Evolutionary conservation across 116 monocot genomes (phyloP).

Genomic region (Zostera marina): DNA sequence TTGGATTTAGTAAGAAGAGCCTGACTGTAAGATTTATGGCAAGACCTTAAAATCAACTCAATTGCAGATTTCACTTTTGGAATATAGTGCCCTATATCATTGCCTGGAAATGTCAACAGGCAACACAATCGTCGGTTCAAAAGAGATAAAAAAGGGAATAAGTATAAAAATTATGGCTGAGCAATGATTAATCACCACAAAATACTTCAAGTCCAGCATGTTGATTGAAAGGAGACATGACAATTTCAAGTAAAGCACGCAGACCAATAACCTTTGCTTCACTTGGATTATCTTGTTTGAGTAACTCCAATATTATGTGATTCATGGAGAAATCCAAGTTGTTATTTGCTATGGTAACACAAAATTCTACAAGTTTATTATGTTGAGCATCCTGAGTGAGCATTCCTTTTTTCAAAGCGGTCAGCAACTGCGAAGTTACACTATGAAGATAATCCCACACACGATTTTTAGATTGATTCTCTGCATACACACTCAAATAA

Average conservation of each 20-base stretch:
- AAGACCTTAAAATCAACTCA: conserved; percentile 77
- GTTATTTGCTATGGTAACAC: conserved; percentile 88
- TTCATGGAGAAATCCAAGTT: conserved; percentile 93
- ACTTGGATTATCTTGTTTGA: conserved; percentile 68
- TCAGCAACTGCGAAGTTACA: conserved; percentile 86
- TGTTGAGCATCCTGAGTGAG: conserved; percentile 91
- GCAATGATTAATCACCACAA: conserved; percentile 25
- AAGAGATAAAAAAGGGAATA: neutral
- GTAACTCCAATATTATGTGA: conserved; percentile 83
- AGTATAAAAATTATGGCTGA: neutral
- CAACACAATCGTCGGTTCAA: neutral
- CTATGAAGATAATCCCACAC: conserved; percentile 98
- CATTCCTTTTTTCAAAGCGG: conserved; percentile 69
- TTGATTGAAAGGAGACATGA: conserved; percentile 66
- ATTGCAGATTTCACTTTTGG: conserved; percentile 92
- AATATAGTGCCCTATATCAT: conserved; percentile 65
- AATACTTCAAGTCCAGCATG: conserved; percentile 55
- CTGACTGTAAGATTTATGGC: conserved; percentile 65
- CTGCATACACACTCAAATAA: conserved; percentile 79
- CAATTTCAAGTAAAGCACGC: conserved; percentile 80
- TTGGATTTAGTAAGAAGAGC: conserved; percentile 91
- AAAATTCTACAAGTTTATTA: conserved; percentile 98
- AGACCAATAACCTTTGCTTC: conserved; percentile 98
- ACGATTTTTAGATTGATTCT: conserved; percentile 53
- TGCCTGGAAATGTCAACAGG: conserved; percentile 15